Evolutionary conservation across 2,329 filamentous ascomycete genomes (phyloP), one percentile per base, ranked within the genome.

Genomic region (Alternaria arbusti): DNA sequence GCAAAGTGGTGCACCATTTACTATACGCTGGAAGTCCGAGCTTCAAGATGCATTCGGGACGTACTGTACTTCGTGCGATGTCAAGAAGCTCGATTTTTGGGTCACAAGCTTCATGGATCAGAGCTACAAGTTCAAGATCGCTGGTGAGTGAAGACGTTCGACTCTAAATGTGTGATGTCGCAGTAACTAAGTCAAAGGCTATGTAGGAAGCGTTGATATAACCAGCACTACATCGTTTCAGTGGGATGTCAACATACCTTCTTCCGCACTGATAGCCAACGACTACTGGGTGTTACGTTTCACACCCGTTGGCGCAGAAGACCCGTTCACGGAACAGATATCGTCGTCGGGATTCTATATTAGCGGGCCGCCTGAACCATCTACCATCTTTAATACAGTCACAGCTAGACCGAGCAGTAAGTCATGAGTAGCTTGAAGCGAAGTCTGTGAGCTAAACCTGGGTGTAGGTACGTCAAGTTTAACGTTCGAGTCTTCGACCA

Each of bases 211-310:
- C 25, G 58, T 70, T 47, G 57, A 68, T 50, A 25, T 70, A 26
- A 66, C 58, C 49, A 57, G 56, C 23, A 61, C 57, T 22, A 22
- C 50, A 32, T 68, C 63, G 13, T 70, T 65, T 44, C 52, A 64
- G 12, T 70, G 68, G 68, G 62, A 65, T 25, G 63, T 70, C 20
- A 63, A 68, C 25, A 67, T 70, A 61, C 55, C 66, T 49, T 63
- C 63, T 32, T 43, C 43, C 23, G 65, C 59, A 28, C 59, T 68
- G 44, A 57, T 62, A 15, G 61, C 43, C n/a, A 61, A 66, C 8
- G 47, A 52, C 7, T 57, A 63, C 25, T 70, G 66, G 68, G 61
- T 65, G 32, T 63, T 70, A 10, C 65, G 63, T 26, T 70, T 70
- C 26, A 65, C 61, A 26, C 54, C 47, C 28, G 28, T 30, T 51